phyloP scores from a whole-genome alignment of 2,329 filamentous ascomycete genomes.

The Cyphellophora attinorum region DNA sequence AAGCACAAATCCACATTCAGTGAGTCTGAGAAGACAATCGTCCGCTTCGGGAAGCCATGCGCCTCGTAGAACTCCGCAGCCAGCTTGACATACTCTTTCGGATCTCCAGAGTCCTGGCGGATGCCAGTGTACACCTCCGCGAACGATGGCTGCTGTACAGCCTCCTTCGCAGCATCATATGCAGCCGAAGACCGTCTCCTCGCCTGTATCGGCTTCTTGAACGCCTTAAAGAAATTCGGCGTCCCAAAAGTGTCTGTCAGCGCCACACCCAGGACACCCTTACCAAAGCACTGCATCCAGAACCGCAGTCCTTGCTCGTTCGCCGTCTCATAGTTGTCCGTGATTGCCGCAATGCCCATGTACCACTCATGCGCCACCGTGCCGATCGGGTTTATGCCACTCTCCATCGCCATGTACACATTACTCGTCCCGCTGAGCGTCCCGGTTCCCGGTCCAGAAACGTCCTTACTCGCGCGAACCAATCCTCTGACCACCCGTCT shows the following conservation, averaged over 20 bases:
- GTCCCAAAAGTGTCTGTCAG: constrained; percentile 97
- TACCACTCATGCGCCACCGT: constrained; percentile 98
- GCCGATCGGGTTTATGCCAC: constrained; percentile 72
- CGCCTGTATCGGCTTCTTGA: constrained; percentile 56
- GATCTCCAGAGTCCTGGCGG: constrained; percentile 84
- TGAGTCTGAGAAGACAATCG: constrained; percentile 91
- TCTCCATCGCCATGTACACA: constrained; percentile 92
- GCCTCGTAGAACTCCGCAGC: constrained; percentile 74
- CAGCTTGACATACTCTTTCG: constrained; percentile 64
- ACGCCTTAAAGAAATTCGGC: constrained; percentile 74
- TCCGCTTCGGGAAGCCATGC: constrained; percentile 69
- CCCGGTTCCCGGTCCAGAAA: constrained; percentile 50
- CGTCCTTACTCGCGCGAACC: constrained; percentile 66
- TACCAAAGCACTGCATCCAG: constrained; percentile 87
- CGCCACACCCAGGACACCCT: constrained; percentile 74
- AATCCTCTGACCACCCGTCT: constrained; percentile 83
- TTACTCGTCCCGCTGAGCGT: constrained; percentile 86
- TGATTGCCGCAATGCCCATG: constrained; percentile 93
- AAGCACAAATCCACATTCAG: constrained; percentile 84
- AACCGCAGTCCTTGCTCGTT: constrained; percentile 77
- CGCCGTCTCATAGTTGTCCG: constrained; percentile 71
- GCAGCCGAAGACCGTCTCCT: constrained; percentile 30
- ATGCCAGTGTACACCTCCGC: constrained; percentile 76
- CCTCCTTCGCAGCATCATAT: constrained; percentile 9
- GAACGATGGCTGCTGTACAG: constrained; percentile 49